Conservation (phyloP, 345 rosid species). For the Gossypium mustelinum region DNA sequence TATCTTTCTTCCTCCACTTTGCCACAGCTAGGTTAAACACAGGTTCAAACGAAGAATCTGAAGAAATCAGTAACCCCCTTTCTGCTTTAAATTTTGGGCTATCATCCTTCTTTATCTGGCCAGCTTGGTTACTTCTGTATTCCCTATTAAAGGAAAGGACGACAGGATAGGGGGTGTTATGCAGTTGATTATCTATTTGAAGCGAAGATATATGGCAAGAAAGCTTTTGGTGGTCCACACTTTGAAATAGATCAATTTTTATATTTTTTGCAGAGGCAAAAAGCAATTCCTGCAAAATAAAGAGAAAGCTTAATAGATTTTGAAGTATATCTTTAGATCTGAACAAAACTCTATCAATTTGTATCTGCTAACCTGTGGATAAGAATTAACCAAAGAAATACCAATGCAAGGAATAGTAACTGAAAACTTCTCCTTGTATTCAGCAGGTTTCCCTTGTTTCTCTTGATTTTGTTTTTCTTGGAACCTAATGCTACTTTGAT, state of each 20-base stretch:
- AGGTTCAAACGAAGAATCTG: conserved; percentile 45
- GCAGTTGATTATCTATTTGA: conserved; percentile 85
- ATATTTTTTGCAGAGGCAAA: conserved; percentile 75
- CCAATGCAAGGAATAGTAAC: conserved; percentile 60
- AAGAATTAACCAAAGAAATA: conserved; percentile 68
- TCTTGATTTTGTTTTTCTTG: conserved; percentile 42
- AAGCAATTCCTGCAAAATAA: conserved; percentile 66
- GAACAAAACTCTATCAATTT: conserved; percentile 1
- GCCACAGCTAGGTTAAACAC: conserved; percentile 51
- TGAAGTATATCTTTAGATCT: background rate
- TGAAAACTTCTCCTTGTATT: conserved; percentile 66
- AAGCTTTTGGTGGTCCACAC: conserved; percentile 74
- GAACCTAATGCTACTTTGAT: conserved; percentile 26
- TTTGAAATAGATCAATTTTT: conserved; percentile 57
- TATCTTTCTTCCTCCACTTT: conserved; percentile 86
- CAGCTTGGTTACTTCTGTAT: conserved; percentile 35
- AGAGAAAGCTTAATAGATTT: conserved; percentile 21
- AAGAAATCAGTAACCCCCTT: conserved; percentile 28
- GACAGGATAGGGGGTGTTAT: conserved; percentile 71
- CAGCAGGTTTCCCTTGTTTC: conserved; percentile 40
- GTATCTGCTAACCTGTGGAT: conserved; percentile 57
- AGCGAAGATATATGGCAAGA: conserved; percentile 62
- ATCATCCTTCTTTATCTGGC: conserved; percentile 46
- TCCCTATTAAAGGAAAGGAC: conserved; percentile 69
- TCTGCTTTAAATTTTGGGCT: conserved; percentile 30